Base-by-base conservation (phyloP, 1,284 basidiomycete species). In the Wallemia ichthyophaga region DNA sequence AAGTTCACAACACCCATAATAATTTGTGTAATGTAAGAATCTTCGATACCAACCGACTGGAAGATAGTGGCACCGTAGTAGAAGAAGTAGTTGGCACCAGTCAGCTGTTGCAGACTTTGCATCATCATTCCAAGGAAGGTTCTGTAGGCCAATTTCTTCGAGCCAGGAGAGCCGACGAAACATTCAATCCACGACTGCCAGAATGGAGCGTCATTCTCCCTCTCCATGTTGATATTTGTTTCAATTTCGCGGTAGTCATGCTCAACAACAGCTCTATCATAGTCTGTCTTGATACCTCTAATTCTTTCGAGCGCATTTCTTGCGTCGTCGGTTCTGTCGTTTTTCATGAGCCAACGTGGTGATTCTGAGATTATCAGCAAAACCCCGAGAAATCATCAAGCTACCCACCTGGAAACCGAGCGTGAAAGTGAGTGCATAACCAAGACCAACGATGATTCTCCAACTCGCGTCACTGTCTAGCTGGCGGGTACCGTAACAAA, bases 21-120 rank as follows among this genome's bases (percentile, higher is more conserved):
- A 63, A 82, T 79, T 63, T 82, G 82, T 0, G 78, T 79, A 58
- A 83, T 71, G 65, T 77, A 84, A 15, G 78, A 77, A 66, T 82
- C 79, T 5, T 67, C 59, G 61, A 83, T 76, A 26, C 82, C 81
- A 27, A 84, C 82, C 1, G 76, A 74, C 59, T 71, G 64, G 72
- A 85, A 83, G 60, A 84, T 72, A 0, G 78, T 79, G 1, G 81
- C 78, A 27, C 80, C 81, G 63, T 81, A 79, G 69, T 83, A 79
- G 70, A 79, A 80, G 70, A 79, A 79, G 65, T 77, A 78, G 67
- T 78, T 74, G 55, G 72, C 73, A 25, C 83, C 82, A 0, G 82
- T 84, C 32, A 84, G 74, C 66, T 85, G 82, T 67, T 85, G 82
- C 61, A 82, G 73, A 61, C 74, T 76, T 68, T 85, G 83, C 17